phyloP scores from a whole-genome alignment of 2,329 filamentous ascomycete species.

The Diaporthe australafricana region DNA sequence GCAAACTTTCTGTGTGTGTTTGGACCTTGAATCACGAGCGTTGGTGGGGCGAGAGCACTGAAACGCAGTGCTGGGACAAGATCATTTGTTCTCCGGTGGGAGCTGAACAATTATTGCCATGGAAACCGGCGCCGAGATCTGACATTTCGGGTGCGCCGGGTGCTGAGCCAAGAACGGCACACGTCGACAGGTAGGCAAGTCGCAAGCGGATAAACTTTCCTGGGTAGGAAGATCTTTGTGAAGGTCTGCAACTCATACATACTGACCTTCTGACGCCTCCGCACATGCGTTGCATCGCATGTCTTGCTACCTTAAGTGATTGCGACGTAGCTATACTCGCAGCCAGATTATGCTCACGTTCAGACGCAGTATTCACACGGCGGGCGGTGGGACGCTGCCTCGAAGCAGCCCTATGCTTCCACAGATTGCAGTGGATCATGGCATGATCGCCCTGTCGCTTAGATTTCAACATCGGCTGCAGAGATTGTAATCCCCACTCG shows the following conservation, averaged over 20 bases:
- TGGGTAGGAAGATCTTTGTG: too few relatives aligned
- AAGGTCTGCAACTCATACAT: neutral
- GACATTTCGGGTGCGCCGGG: neutral
- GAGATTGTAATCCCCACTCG: neutral
- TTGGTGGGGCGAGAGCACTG: conserved; percentile 9
- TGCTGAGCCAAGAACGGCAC: neutral
- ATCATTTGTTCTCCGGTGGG: conserved; percentile 6
- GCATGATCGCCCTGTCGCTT: neutral
- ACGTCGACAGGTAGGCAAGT: neutral
- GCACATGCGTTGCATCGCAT: neutral
- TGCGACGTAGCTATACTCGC: neutral
- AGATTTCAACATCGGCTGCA: neutral
- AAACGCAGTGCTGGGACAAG: neutral
- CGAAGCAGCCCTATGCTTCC: neutral
- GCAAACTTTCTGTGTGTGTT: neutral
- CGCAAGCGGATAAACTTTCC: neutral
- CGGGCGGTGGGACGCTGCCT: neutral
- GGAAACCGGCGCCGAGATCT: conserved; percentile 5
- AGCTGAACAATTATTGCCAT: neutral
- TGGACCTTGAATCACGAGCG: neutral
- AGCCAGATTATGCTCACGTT: neutral
- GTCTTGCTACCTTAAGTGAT: neutral
- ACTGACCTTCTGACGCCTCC: neutral
- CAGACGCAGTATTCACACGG: neutral
- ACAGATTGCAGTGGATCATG: conserved; percentile 7